These are phyloP conservation scores for Alternaria gansuensis DNA, from an alignment of 2,329 filamentous ascomycete genomes.

Conservation along the genomic window DNA sequence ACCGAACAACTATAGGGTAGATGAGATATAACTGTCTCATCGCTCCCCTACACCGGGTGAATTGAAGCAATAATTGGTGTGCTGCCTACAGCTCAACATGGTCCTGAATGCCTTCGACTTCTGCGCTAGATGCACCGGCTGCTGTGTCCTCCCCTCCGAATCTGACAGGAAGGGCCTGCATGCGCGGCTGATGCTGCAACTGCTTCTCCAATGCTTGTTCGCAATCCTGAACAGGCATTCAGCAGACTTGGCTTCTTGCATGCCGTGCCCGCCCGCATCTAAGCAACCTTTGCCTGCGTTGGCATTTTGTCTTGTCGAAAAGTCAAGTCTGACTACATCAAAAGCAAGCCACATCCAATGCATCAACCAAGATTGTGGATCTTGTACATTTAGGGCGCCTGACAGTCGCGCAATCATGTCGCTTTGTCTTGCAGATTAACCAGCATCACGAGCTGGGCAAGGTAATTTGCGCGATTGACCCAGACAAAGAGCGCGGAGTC, in stretches of 20 bases:
- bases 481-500: constrained; percentile 4
- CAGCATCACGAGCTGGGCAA: constrained; percentile 12
- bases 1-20: background rate
- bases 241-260: constrained; percentile 15
- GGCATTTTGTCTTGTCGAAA: constrained; percentile 5
- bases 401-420: constrained; percentile 7
- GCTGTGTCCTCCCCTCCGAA: constrained; percentile 5
- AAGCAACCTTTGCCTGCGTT: constrained; percentile 13
- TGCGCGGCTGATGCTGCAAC: constrained; percentile 15
- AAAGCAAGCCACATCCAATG: constrained; percentile 7
- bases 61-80: constrained; percentile 15
- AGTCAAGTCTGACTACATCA: constrained; percentile 10
- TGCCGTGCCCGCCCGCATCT: constrained; percentile 8
- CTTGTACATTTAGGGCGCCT: constrained; percentile 10
- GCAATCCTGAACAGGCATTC: constrained; percentile 7
- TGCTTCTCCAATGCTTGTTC: constrained; percentile 20
- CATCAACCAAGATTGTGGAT: background rate
- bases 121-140: constrained; percentile 11
- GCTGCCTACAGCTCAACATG: constrained; percentile 7
- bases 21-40: constrained; percentile 3
- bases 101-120: constrained; percentile 1
- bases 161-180: constrained; percentile 1
- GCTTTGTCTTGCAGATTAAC: background rate
- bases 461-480: constrained; percentile 3
- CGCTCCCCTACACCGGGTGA: constrained; percentile 9